phyloP scores from a whole-genome alignment of 1,284 basidiomycete genomes.

The Puccinia horiana region DNA sequence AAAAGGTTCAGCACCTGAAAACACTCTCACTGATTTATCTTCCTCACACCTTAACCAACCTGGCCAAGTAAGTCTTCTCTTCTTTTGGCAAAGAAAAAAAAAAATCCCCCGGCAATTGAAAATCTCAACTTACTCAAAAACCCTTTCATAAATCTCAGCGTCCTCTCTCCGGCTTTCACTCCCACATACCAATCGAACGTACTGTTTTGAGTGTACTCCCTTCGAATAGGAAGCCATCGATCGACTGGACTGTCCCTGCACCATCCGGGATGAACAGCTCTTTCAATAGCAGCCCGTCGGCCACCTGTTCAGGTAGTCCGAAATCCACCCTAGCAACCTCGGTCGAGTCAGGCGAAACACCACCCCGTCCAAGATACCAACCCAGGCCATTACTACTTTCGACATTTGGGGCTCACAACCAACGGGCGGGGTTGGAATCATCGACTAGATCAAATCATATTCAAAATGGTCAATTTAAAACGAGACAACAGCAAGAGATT shows the following conservation, averaged over 20 bases:
- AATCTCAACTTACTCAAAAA: neutral
- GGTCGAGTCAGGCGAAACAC: neutral
- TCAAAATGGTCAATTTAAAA: neutral
- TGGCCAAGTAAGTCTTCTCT: neutral
- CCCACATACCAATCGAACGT: constrained; percentile 2
- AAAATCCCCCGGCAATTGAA: neutral
- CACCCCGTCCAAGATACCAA: constrained; percentile 5
- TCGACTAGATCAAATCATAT: neutral
- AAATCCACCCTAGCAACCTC: constrained; percentile 20
- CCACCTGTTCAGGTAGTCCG: neutral
- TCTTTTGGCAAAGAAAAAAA: neutral
- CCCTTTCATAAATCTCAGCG: neutral
- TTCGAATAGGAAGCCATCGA: neutral
- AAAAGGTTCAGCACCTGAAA: neutral
- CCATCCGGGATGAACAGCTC: neutral
- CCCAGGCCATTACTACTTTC: constrained; percentile 31
- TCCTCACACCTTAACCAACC: neutral
- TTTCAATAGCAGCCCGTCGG: neutral
- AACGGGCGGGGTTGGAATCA: too few relatives aligned
- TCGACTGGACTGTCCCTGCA: neutral
- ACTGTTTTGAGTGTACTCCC: constrained; percentile 4
- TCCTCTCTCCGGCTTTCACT: neutral
- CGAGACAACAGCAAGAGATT: neutral
- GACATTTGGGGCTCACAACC: constrained; percentile 16
- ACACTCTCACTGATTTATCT: neutral